Evolutionary conservation across 2,329 filamentous ascomycete species (phyloP), one percentile per base, ranked within the genome.

Genomic region (Pestalotiopsis sp.): DNA sequence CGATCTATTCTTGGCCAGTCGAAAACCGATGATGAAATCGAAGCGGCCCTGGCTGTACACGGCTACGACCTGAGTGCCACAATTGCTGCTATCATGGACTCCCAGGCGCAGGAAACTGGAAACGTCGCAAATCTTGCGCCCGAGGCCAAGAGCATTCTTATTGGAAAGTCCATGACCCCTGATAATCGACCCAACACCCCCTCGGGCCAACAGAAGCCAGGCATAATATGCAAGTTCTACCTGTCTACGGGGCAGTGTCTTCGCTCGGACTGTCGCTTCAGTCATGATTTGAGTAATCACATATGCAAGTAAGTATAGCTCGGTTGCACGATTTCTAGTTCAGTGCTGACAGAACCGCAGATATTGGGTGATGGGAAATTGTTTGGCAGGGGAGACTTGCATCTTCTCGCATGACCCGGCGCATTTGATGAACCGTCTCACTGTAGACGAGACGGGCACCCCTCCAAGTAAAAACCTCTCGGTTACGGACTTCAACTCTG

Each of bases 341-440:
- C n/a, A 27, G 57, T 52, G 31, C 38, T 68, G 66, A 67, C 77
- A 81, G 72, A 80, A 71, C 67, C 61, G 68, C 27, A 96, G 93
- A 79, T 98, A 98, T 79, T 99, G 95, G 93, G 87, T 99, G 66
- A 94, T 94, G 83, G 96, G 96, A 1, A 98, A 95, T 76, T 99
- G 96, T 78, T 87, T 99, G 41, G 96, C 96, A 23, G 95, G 96
- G 45, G 92, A 94, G 68, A 95, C 94, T 3, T 99, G 96, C 80
- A 93, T 97, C 69, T 99, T 99, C 83, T 98, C 95, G 14, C 96
- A 99, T 80, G 96, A 99, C 75, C 96, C 96, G 2, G 90, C 94
- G 1, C 89, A 94, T 73, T 87, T 98, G 14, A 90, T 97, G 82
- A 94, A 92, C 75, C 93, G 93, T 74, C 87, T 99, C 71, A 90